These are phyloP conservation scores for Fraxinus pennsylvanica DNA, from an alignment of 257 asterid species.

Conservation along the genomic window DNA sequence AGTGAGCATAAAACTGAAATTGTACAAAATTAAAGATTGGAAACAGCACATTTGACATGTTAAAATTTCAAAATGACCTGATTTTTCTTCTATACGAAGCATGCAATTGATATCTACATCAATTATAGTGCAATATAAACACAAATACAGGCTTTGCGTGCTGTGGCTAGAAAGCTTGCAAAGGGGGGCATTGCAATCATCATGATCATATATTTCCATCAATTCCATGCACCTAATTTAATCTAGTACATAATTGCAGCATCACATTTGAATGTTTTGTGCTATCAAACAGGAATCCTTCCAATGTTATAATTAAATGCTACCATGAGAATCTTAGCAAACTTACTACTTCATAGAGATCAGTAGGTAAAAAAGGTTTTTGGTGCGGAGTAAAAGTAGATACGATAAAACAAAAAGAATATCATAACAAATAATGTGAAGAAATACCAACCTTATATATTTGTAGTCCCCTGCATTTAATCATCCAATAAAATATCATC, in stretches of 20 bases:
- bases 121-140: background rate
- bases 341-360: background rate
- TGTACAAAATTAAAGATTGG: background rate
- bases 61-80: background rate
- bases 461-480: slow-evolving; percentile 83
- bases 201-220: background rate
- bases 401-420: slow-evolving; percentile 13
- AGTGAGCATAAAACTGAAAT: slow-evolving; percentile 9
- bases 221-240: slow-evolving; percentile 14
- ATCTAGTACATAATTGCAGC: background rate
- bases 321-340: background rate
- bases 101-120: background rate
- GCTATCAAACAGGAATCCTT: slow-evolving; percentile 9
- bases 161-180: background rate
- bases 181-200: background rate
- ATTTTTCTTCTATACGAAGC: background rate
- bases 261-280: background rate
- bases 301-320: background rate
- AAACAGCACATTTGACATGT: background rate
- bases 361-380: background rate
- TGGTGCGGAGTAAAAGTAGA: slow-evolving; percentile 2
- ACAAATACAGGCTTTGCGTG: background rate
- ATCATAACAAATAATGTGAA: slow-evolving; percentile 4
- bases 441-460: slow-evolving; percentile 66
- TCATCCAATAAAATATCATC: slow-evolving; percentile 32